These are phyloP conservation scores for Fusarium austroafricanum DNA, from an alignment of 2,329 filamentous ascomycete species.

Conservation along the genomic window DNA sequence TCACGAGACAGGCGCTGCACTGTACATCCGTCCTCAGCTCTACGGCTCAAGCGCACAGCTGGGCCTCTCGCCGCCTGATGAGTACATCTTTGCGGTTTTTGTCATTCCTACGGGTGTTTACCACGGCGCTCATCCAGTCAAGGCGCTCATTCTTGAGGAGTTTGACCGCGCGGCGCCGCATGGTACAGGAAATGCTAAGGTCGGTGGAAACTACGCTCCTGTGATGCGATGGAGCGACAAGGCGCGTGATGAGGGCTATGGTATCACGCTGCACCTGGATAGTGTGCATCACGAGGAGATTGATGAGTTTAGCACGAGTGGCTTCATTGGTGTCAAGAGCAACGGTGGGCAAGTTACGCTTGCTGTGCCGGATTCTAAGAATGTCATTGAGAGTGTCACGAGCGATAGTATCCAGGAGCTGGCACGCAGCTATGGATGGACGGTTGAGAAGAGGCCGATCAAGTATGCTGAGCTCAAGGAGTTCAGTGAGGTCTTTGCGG, in stretches of 20 bases:
- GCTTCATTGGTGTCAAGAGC: constrained; percentile 84
- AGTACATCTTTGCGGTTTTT: constrained; percentile 92
- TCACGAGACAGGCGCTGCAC: constrained; percentile 85
- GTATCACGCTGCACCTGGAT: constrained; percentile 95
- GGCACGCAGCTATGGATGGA: constrained; percentile 83
- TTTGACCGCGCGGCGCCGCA: constrained; percentile 95
- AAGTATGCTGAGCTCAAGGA: constrained; percentile 67
- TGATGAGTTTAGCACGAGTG: constrained; percentile 95
- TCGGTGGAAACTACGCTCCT: constrained; percentile 96
- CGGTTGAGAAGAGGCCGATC: constrained; percentile 80
- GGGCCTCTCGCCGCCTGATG: constrained; percentile 86
- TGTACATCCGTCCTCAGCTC: constrained; percentile 91
- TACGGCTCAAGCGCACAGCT: constrained; percentile 91
- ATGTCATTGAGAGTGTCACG: constrained; percentile 89
- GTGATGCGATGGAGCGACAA: constrained; percentile 89
- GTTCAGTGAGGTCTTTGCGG: constrained; percentile 84
- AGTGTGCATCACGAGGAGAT: constrained; percentile 85
- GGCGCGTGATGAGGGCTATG: constrained; percentile 81
- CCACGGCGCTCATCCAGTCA: constrained; percentile 89
- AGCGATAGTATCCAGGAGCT: constrained; percentile 82
- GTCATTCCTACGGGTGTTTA: constrained; percentile 94
- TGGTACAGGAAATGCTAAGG: constrained; percentile 90
- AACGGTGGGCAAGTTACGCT: constrained; percentile 73
- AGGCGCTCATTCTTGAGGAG: constrained; percentile 87
- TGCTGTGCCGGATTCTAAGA: constrained; percentile 87